Evolutionary conservation across 345 rosid genomes (phyloP).

Genomic region (Geranium brycei): DNA sequence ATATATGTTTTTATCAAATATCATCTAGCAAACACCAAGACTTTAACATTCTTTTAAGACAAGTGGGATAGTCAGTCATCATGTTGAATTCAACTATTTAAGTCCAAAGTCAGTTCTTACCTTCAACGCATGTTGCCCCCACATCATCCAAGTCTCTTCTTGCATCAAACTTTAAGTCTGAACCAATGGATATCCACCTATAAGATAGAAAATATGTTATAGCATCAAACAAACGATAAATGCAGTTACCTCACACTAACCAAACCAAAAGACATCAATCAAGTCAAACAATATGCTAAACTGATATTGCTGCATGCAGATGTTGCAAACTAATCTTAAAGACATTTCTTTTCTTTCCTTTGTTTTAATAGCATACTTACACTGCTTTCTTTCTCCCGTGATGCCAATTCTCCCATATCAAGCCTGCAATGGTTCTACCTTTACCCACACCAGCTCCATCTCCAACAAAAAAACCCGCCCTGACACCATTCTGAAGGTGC

Average conservation of each 20-base stretch:
- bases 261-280: neutral
- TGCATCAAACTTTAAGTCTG: conserved; percentile 89
- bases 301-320: conserved; percentile 1
- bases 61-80: neutral
- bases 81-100: neutral
- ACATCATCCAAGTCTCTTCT: conserved; percentile 98
- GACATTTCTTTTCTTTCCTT: neutral
- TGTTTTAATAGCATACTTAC: conserved; percentile 31
- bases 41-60: neutral
- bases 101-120: conserved; percentile 21
- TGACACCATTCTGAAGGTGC: conserved; percentile 65
- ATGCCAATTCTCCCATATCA: conserved; percentile 95
- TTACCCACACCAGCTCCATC: conserved; percentile 99
- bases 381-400: conserved; percentile 67
- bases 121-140: conserved; percentile 68
- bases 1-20: neutral
- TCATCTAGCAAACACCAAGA: neutral
- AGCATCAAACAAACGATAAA: conserved; percentile 4
- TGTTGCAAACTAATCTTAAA: conserved; percentile 8
- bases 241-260: neutral
- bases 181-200: conserved; percentile 99
- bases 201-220: conserved; percentile 15
- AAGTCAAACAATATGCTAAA: neutral
- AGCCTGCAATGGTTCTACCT: conserved; percentile 94
- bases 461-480: conserved; percentile 97